phyloP scores from a whole-genome alignment of 2,329 filamentous ascomycete species.

The Beauveria scarabaeidicola region DNA sequence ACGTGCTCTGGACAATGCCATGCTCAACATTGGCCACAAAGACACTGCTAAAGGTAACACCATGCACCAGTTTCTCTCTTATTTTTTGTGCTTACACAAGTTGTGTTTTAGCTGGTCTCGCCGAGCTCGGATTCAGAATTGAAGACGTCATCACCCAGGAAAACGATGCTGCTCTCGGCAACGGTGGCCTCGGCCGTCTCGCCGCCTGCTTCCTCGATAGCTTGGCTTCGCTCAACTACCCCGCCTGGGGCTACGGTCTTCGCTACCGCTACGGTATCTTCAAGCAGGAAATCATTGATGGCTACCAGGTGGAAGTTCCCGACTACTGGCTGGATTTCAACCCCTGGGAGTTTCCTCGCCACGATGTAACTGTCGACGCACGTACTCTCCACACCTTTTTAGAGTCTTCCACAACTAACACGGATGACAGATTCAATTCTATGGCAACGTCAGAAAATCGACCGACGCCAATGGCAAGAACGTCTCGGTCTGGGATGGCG shows the following conservation, averaged over 20 bases:
- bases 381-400: constrained; percentile 20
- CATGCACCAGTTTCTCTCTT: background rate
- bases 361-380: constrained; percentile 82
- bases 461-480: constrained; percentile 69
- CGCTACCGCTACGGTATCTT: constrained; percentile 97
- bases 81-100: constrained; percentile 11
- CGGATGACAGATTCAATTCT: constrained; percentile 77
- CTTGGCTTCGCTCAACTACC: constrained; percentile 86
- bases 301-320: constrained; percentile 95
- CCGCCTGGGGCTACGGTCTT: constrained; percentile 94
- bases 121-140: constrained; percentile 89
- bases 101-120: constrained; percentile 61
- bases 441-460: constrained; percentile 71
- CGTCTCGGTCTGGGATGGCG: constrained; percentile 75
- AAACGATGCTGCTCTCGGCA: constrained; percentile 91
- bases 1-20: constrained; percentile 91
- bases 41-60: constrained; percentile 64
- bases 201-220: constrained; percentile 97
- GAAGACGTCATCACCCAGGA: constrained; percentile 94
- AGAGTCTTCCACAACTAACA: background rate
- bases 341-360: constrained; percentile 94
- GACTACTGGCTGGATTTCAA: constrained; percentile 99
- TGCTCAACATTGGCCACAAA: constrained; percentile 91
- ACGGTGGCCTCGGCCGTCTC: constrained; percentile 87
- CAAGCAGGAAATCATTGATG: constrained; percentile 98